These are phyloP conservation scores for Trichoderma asperelloides DNA, from an alignment of 495 filamentous ascomycete genomes.

Conservation along the genomic window DNA sequence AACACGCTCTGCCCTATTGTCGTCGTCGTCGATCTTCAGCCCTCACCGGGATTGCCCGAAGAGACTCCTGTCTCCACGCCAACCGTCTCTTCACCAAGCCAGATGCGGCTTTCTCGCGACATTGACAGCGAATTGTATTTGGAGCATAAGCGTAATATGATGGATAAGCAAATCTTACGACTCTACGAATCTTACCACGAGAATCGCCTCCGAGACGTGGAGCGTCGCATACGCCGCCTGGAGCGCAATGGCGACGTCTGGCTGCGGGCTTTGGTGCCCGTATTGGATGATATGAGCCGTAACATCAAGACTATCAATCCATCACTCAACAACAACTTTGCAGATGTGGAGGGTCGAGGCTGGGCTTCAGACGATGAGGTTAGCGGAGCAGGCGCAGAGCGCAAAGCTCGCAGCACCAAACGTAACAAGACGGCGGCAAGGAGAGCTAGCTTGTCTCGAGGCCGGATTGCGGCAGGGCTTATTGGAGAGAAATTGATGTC, in stretches of 20 bases:
- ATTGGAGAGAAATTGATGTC: not conserved
- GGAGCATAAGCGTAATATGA: conserved; percentile 13
- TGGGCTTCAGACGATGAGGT: conserved; percentile 20
- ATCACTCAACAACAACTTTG: not conserved
- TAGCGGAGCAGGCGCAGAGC: conserved; percentile 42
- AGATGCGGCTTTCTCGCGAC: not conserved
- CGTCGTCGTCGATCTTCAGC: conserved; percentile 17
- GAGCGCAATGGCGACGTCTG: conserved; percentile 25
- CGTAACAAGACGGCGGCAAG: not conserved
- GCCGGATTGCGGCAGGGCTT: not conserved
- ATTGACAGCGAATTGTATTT: conserved; percentile 4
- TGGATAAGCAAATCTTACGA: conserved; percentile 16
- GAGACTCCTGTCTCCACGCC: not conserved
- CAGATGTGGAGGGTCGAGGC: not conserved
- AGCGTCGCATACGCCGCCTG: conserved; percentile 22
- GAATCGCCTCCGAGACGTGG: conserved; percentile 25
- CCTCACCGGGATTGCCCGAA: conserved; percentile 11
- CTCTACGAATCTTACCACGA: conserved; percentile 27
- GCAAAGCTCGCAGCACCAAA: conserved; percentile 19
- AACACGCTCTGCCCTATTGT: conserved; percentile 14
- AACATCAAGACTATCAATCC: conserved; percentile 5
- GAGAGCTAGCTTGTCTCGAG: conserved; percentile 3
- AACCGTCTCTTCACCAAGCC: not conserved
- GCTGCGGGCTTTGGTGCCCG: conserved; percentile 21
- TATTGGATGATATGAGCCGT: conserved; percentile 25